Percentiles rank a stretch among this genome's conserved stretches.
Evolutionary conservation across 2,329 filamentous ascomycete genomes (phyloP).

Genomic region (Xylaria digitata): DNA sequence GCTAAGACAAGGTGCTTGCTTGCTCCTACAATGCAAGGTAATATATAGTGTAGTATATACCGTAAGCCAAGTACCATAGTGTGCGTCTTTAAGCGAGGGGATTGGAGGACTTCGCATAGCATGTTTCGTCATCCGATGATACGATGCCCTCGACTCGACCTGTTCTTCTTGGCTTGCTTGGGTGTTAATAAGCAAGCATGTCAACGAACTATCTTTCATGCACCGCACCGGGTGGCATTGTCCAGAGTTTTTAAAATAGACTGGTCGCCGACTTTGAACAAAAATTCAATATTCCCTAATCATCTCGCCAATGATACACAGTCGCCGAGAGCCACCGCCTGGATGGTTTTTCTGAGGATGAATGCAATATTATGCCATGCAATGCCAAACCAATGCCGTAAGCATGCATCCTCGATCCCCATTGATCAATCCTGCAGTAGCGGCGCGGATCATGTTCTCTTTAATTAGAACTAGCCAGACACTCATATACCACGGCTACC

Average conservation of each 20-base stretch:
- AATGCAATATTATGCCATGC: constrained; percentile 16
- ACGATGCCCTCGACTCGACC: neutral
- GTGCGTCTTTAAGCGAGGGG: neutral
- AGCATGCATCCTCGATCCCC: constrained; percentile 1
- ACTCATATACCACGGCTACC: too few species aligned
- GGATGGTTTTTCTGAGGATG: too few species aligned
- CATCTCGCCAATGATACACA: too few species aligned
- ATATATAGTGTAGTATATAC: neutral
- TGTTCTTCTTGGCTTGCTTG: too few species aligned
- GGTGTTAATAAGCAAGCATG: neutral
- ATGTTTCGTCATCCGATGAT: neutral
- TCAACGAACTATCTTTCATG: neutral
- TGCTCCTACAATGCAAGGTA: constrained; percentile 11
- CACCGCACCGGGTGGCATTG: neutral
- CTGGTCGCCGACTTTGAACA: too few species aligned
- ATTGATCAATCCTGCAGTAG: constrained; percentile 6
- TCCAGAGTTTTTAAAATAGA: too few species aligned
- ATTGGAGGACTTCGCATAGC: too few species aligned
- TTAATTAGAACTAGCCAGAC: too few species aligned
- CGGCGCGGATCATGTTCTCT: too few species aligned
- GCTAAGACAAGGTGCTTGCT: neutral
- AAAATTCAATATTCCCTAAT: too few species aligned
- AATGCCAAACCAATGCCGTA: constrained; percentile 4
- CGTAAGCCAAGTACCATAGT: neutral
- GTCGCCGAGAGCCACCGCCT: too few species aligned